Percentiles rank a stretch among this genome's conserved stretches.
Evolutionary conservation across 768 basidiomycete genomes (phyloP).

Genomic region (Sarcomyxa edulis): DNA sequence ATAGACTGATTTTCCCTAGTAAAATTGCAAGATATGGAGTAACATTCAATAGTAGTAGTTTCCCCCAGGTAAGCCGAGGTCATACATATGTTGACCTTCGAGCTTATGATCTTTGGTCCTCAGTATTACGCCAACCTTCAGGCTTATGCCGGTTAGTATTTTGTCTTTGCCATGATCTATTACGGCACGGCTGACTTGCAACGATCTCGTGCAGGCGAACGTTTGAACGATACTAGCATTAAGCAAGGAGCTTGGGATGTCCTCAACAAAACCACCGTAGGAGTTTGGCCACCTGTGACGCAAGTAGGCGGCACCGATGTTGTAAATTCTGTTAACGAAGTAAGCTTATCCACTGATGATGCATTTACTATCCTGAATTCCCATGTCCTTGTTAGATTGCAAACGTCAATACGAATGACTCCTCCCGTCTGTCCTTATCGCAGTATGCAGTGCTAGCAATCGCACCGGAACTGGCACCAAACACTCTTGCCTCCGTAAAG

Average conservation of each 20-base stretch:
- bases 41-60: constrained; percentile 27
- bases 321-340: constrained; percentile 39
- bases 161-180: not conserved
- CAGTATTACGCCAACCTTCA: constrained; percentile 33
- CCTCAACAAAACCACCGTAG: constrained; percentile 24
- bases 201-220: constrained; percentile 18
- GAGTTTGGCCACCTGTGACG: constrained; percentile 31
- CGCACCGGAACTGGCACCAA: constrained; percentile 28
- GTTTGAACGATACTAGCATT: constrained; percentile 23
- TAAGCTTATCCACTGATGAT: constrained; percentile 27
- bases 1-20: constrained; percentile 11
- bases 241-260: constrained; percentile 30
- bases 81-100: not conserved
- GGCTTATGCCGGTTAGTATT: constrained; percentile 26
- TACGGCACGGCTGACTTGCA: not conserved
- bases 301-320: constrained; percentile 38
- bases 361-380: not conserved
- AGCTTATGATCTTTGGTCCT: not conserved
- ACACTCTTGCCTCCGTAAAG: too few species aligned
- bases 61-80: constrained; percentile 18
- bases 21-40: constrained; percentile 31
- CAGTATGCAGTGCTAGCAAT: constrained; percentile 32
- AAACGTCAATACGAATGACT: constrained; percentile 31
- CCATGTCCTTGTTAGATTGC: constrained; percentile 17
- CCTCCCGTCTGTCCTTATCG: constrained; percentile 24